Evolutionary conservation across 352 stramenopile species (phyloP).

Genomic region (Aphanomyces euteiches): DNA sequence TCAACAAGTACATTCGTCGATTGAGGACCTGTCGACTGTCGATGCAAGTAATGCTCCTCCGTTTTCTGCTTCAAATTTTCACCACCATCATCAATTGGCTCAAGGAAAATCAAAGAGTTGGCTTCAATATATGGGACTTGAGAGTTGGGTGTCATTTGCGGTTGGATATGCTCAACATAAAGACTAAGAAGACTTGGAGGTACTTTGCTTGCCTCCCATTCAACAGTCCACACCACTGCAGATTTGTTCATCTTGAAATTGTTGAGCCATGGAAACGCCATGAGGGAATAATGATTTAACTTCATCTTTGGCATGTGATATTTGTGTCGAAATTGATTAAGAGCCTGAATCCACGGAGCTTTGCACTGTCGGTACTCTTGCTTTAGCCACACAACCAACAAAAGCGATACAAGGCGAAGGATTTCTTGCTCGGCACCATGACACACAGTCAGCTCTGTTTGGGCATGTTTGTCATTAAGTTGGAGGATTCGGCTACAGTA

Average conservation of each 20-base stretch:
- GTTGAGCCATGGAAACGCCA: conserved; percentile 2
- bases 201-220: background rate
- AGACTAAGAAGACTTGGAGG: background rate
- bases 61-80: no score
- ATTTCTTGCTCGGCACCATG: background rate
- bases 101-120: background rate
- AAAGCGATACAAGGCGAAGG: background rate
- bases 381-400: conserved; percentile 6
- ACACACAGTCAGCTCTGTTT: background rate
- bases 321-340: conserved; percentile 4
- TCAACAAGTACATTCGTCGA: no score
- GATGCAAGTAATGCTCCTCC: background rate
- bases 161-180: conserved; percentile 4
- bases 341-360: background rate
- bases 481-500: conserved; percentile 1
- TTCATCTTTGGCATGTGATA: background rate
- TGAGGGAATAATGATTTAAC: conserved; percentile 4
- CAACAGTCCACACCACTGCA: background rate
- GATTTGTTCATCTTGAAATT: conserved; percentile 17
- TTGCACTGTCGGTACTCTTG: background rate
- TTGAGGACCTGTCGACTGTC: no score
- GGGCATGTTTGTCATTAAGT: background rate
- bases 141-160: background rate
- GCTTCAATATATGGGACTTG: conserved; percentile 14
- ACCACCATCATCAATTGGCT: background rate